Percentiles rank a stretch among this genome's conserved stretches.
Conservation (phyloP, 805 yeast genomes). For the Pichia gijzeniarum region DNA sequence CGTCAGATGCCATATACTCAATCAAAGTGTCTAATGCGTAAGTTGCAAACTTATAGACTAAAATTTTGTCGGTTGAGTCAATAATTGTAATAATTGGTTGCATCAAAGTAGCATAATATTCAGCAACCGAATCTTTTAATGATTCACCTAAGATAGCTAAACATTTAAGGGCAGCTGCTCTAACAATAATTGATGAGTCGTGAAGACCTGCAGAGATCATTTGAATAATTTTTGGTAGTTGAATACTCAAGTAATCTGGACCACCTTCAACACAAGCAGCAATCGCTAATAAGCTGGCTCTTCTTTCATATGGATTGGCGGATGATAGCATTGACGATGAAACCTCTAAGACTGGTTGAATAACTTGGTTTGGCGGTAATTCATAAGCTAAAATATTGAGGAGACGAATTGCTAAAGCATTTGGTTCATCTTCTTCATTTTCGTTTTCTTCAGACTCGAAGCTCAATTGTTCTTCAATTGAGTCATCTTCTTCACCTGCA, state of each 20-base stretch:
- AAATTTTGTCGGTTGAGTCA: constrained; percentile 76
- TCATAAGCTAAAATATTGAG: constrained; percentile 72
- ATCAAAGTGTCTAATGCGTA: constrained; percentile 85
- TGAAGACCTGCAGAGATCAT: constrained; percentile 69
- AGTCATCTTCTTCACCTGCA: constrained; percentile 76
- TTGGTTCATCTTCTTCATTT: constrained; percentile 83
- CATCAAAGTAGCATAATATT: constrained; percentile 72
- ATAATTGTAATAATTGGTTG: constrained; percentile 84
- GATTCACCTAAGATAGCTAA: constrained; percentile 74
- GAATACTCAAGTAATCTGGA: constrained; percentile 82
- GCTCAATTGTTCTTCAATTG: constrained; percentile 65
- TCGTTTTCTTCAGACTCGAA: constrained; percentile 87
- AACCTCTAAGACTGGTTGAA: constrained; percentile 67
- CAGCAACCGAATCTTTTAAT: constrained; percentile 78
- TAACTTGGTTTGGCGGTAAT: constrained; percentile 89
- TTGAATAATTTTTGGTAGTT: constrained; percentile 67
- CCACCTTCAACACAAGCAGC: constrained; percentile 88
- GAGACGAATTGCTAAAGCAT: constrained; percentile 71
- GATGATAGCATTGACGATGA: constrained; percentile 53
- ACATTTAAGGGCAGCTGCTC: constrained; percentile 80
- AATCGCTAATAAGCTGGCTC: constrained; percentile 79
- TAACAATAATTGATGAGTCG: constrained; percentile 67
- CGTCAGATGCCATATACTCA: constrained; percentile 86
- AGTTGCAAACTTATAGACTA: constrained; percentile 86
- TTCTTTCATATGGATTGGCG: constrained; percentile 67